Evolutionary conservation across 1,139 yeast genomes (phyloP).

Genomic region (Hemisphaericaspora lyxosophila): DNA sequence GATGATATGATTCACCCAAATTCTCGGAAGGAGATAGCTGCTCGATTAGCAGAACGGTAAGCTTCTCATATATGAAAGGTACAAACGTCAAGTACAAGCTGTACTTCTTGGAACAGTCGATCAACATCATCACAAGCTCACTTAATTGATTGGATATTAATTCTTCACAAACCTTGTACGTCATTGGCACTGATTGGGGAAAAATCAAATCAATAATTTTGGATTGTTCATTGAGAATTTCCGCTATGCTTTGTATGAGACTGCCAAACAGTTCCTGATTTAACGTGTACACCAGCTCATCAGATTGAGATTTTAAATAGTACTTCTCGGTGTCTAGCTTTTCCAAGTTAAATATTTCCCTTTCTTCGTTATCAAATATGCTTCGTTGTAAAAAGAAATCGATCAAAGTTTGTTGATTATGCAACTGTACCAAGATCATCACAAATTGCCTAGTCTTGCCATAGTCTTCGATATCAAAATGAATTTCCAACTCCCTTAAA

Average conservation of each 20-base stretch:
- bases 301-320: constrained; percentile 15
- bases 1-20: constrained; percentile 34
- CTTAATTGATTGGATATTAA: constrained; percentile 41
- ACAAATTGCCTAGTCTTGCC: constrained; percentile 35
- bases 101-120: constrained; percentile 29
- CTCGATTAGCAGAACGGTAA: constrained; percentile 26
- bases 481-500: constrained; percentile 65
- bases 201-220: constrained; percentile 39
- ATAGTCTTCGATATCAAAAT: constrained; percentile 53
- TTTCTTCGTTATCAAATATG: constrained; percentile 39
- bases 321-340: constrained; percentile 22
- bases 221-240: constrained; percentile 37
- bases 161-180: constrained; percentile 50
- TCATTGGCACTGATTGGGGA: constrained; percentile 44
- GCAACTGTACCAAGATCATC: constrained; percentile 33
- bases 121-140: constrained; percentile 33
- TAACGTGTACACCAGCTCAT: constrained; percentile 12
- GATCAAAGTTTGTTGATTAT: constrained; percentile 45
- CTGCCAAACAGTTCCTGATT: constrained; percentile 22
- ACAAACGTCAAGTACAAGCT: constrained; percentile 28
- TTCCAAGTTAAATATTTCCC: constrained; percentile 32
- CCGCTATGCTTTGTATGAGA: constrained; percentile 28
- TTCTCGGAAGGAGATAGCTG: constrained; percentile 30
- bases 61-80: constrained; percentile 33
- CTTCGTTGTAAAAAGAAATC: constrained; percentile 49